These are phyloP conservation scores for Plasmodium vivax DNA, from an alignment of 169 alveolate species.

Conservation along the genomic window DNA sequence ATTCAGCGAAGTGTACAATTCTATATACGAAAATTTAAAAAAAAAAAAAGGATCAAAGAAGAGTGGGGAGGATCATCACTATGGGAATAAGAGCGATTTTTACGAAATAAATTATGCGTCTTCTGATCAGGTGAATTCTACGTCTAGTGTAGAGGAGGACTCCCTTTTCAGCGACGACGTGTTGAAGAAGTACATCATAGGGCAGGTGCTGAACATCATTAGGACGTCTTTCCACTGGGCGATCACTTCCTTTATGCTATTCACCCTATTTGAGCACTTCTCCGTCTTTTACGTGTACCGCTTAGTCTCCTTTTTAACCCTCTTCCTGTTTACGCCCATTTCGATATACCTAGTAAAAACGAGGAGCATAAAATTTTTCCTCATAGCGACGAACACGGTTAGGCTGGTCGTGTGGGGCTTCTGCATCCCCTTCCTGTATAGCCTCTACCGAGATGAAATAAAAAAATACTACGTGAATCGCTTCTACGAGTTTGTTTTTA, in stretches of 20 bases:
- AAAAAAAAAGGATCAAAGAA: constrained; percentile 44
- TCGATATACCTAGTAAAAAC: constrained; percentile 43
- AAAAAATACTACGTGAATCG: constrained; percentile 41
- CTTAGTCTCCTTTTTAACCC: constrained; percentile 24
- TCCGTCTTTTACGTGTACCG: constrained; percentile 57
- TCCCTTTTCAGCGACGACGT: constrained; percentile 40
- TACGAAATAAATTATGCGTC: constrained; percentile 62
- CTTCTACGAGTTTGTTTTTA: constrained; percentile 7
- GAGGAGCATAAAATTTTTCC: constrained; percentile 20
- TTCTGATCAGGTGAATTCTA: constrained; percentile 51
- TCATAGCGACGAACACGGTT: constrained; percentile 33
- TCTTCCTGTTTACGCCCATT: constrained; percentile 44
- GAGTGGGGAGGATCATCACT: background rate
- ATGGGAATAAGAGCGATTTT: constrained; percentile 20
- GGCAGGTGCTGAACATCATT: constrained; percentile 40
- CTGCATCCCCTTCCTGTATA: constrained; percentile 21
- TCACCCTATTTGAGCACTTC: constrained; percentile 40
- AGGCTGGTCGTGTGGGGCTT: constrained; percentile 47
- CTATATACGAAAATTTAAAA: constrained; percentile 57
- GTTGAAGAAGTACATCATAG: constrained; percentile 40
- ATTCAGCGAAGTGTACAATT: constrained; percentile 71
- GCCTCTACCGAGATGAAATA: constrained; percentile 22
- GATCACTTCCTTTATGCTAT: constrained; percentile 33
- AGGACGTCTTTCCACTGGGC: constrained; percentile 75
- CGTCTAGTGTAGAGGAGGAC: constrained; percentile 56